phyloP scores from a whole-genome alignment of 2,329 filamentous ascomycete genomes.

The Immersiporthe knoxdaviesiana region DNA sequence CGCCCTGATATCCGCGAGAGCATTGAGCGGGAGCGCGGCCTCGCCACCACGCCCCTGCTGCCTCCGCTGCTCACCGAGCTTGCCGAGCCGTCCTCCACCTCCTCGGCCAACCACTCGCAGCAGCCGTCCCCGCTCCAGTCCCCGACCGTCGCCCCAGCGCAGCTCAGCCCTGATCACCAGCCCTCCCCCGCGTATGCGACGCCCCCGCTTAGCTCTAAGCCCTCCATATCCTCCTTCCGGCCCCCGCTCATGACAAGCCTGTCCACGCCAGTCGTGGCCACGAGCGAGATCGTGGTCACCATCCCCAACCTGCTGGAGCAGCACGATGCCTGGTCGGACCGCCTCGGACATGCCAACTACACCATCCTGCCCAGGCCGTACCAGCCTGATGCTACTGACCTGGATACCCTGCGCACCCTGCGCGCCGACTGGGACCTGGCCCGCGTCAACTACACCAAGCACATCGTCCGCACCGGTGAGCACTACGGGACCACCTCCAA shows the following conservation, averaged over 20 bases:
- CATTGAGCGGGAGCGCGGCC: conserved; percentile 59
- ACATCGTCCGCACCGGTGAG: conserved; percentile 83
- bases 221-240: conserved; percentile 76
- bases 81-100: conserved; percentile 56
- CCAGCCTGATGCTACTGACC: conserved; percentile 63
- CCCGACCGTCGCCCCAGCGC: conserved; percentile 70
- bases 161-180: conserved; percentile 45
- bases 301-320: conserved; percentile 69
- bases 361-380: conserved; percentile 85
- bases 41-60: conserved; percentile 81
- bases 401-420: conserved; percentile 63
- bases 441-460: conserved; percentile 84
- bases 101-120: conserved; percentile 52
- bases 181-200: conserved; percentile 54
- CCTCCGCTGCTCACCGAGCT: conserved; percentile 79
- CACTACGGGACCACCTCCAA: conserved; percentile 90
- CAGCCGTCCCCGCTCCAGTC: conserved; percentile 85
- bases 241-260: conserved; percentile 65
- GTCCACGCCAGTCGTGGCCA: conserved; percentile 61
- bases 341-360: conserved; percentile 91
- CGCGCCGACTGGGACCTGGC: conserved; percentile 82
- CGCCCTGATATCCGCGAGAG: conserved; percentile 53
- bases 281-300: conserved; percentile 46
- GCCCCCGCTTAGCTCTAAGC: conserved; percentile 75
- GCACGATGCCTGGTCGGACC: conserved; percentile 80